phyloP scores from a whole-genome alignment of 805 yeast species.

The Metschnikowia dekortorum region DNA sequence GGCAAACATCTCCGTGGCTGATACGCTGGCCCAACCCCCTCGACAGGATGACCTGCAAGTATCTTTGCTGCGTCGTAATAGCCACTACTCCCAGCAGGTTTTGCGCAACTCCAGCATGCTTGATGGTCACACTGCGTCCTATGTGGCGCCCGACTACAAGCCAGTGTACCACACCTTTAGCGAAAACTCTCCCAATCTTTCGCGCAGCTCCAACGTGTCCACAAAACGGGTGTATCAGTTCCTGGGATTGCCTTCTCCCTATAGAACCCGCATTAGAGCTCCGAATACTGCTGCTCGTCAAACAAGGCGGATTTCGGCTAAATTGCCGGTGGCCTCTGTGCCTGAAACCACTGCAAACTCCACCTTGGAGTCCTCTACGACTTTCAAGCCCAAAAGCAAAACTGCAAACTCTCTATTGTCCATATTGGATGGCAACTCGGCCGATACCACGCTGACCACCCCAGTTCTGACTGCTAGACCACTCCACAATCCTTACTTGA shows the following conservation, averaged over 20 bases:
- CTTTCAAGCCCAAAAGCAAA: constrained; percentile 33
- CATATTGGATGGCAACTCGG: constrained; percentile 28
- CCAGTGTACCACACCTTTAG: constrained; percentile 34
- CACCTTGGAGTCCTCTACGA: constrained; percentile 2
- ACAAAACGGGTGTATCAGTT: constrained; percentile 42
- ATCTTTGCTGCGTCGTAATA: constrained; percentile 2
- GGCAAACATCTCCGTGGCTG: constrained; percentile 13
- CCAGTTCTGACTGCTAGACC: constrained; percentile 5
- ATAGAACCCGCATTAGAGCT: constrained; percentile 36
- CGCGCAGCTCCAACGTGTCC: constrained; percentile 25
- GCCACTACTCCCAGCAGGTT: constrained; percentile 26
- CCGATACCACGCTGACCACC: background rate
- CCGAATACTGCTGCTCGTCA: constrained; percentile 21
- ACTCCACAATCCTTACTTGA: constrained; percentile 16
- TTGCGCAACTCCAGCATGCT: constrained; percentile 23
- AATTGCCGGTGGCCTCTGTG: constrained; percentile 1
- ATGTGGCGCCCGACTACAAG: constrained; percentile 34
- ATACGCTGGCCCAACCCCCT: constrained; percentile 2
- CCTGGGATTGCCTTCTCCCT: constrained; percentile 43
- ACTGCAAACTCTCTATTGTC: constrained; percentile 50
- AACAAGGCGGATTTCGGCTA: constrained; percentile 11
- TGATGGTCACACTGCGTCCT: constrained; percentile 15
- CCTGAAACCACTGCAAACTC: constrained; percentile 2
- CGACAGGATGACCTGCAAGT: constrained; percentile 6
- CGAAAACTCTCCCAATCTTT: constrained; percentile 13